These are phyloP conservation scores for Atkinsonella texensis DNA, from an alignment of 2,329 filamentous ascomycete species.

Conservation along the genomic window DNA sequence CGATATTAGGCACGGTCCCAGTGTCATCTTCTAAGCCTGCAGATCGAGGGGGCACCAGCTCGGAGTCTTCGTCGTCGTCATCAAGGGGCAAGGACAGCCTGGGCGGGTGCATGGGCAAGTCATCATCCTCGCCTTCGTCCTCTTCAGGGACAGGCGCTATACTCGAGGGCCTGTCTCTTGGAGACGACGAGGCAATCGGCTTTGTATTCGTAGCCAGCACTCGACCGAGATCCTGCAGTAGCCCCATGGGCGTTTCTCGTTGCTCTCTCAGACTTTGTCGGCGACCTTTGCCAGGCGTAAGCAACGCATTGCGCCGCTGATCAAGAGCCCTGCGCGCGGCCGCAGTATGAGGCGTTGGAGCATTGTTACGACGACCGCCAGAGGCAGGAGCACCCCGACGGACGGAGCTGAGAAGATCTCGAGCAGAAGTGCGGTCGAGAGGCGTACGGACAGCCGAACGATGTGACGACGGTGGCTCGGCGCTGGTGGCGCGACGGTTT, in stretches of 20 bases:
- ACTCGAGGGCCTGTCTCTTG: constrained; percentile 17
- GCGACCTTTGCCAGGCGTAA: constrained; percentile 47
- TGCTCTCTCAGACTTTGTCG: constrained; percentile 45
- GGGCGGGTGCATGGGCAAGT: constrained; percentile 37
- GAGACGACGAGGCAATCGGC: constrained; percentile 33
- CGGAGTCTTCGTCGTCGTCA: constrained; percentile 33
- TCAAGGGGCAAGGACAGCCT: constrained; percentile 43
- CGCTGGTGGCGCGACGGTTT: constrained; percentile 16
- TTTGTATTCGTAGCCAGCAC: constrained; percentile 38
- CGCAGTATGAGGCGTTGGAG: constrained; percentile 47
- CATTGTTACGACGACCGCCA: constrained; percentile 28
- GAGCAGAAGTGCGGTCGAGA: constrained; percentile 23
- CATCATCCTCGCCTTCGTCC: constrained; percentile 33
- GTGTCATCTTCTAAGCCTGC: constrained; percentile 47
- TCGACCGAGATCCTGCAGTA: constrained; percentile 41
- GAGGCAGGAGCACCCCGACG: constrained; percentile 34
- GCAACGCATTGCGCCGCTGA: constrained; percentile 44
- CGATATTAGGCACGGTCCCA: constrained; percentile 46
- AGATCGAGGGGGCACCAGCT: constrained; percentile 40
- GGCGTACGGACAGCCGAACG: constrained; percentile 29
- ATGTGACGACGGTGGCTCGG: constrained; percentile 27
- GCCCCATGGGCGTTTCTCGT: constrained; percentile 42
- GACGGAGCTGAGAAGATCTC: constrained; percentile 26
- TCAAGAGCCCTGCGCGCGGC: constrained; percentile 48
- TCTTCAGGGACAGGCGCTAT: constrained; percentile 20